These are phyloP conservation scores for Citrus reticulata DNA, from an alignment of 345 rosid species.

Conservation along the genomic window DNA sequence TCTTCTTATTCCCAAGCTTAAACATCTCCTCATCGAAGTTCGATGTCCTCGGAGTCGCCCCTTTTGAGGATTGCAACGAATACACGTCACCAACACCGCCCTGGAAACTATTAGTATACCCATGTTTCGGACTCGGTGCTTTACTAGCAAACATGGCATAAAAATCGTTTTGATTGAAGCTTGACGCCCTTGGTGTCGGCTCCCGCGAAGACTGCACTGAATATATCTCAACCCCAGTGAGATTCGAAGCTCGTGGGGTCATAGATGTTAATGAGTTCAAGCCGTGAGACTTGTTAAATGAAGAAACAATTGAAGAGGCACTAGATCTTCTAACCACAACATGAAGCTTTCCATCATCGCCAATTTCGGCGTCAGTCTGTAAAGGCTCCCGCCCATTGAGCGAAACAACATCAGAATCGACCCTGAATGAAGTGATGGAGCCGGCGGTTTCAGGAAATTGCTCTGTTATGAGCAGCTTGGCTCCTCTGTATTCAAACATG, in stretches of 20 bases:
- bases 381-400: conserved; percentile 40
- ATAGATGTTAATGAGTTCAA: conserved; percentile 24
- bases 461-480: conserved; percentile 38
- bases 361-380: conserved; percentile 48
- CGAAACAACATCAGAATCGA: conserved; percentile 54
- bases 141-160: conserved; percentile 24
- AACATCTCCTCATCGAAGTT: conserved; percentile 32
- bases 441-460: conserved; percentile 58
- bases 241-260: conserved; percentile 44
- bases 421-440: conserved; percentile 41
- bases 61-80: conserved; percentile 11
- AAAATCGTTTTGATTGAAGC: conserved; percentile 47
- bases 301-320: conserved; percentile 39
- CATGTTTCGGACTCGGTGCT: conserved; percentile 10
- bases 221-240: conserved; percentile 50
- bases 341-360: conserved; percentile 50
- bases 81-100: conserved; percentile 8
- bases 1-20: conserved; percentile 9
- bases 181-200: conserved; percentile 50
- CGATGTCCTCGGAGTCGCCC: conserved; percentile 32
- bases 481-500: conserved; percentile 54
- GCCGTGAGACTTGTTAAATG: conserved; percentile 41
- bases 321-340: conserved; percentile 40
- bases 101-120: conserved; percentile 4
- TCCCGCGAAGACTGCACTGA: conserved; percentile 40